Evolutionary conservation across 352 stramenopile species (phyloP), one percentile per base, ranked within the genome.

Genomic region (Phytophthora hybrid): DNA sequence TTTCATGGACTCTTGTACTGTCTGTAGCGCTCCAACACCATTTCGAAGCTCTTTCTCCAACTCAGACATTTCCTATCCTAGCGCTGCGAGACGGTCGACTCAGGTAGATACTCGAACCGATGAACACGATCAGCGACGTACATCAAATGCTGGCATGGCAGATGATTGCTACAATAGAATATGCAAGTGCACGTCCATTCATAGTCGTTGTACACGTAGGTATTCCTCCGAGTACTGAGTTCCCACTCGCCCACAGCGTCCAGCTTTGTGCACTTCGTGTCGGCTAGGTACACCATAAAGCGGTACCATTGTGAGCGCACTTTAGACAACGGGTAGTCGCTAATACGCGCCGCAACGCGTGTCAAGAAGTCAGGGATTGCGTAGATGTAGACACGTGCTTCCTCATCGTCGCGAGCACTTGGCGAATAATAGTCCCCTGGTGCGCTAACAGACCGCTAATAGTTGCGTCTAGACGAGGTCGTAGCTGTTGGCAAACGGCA

Each of bases 361-460:
- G 21, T 29, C n/a, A 32, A 54, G 10, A 67, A 73, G 41, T 62
- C 37, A 49, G 63, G 37, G 21, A 73, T 26, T 1, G 14, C n/a
- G 19, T 58, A 16, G 46, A 65, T 5, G 41, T 65, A 13, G 59
- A 41, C 8, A 23, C 13, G 44, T 65, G 44, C 9, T 21, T 73
- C 16, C 49, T 39, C 37, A 63, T 51, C 11, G 19, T 58, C 16
- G 51, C 23, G 6, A 71, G 19, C 8, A 60, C 9, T 19, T 71
- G 41, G 10, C 34, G 32, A 29, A 66, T 11, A 19, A 71, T 49
- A 4, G 44, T 60, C 31, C 57, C 41, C 63, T 79, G 63, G 26
- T 74, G 63, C 2, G 21, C 16, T 41, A 65, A 63, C n/a, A n/a
- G n/a, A n/a, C n/a, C n/a, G n/a, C n/a, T n/a, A n/a, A n/a, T 61